Base-by-base conservation (phyloP, 306 rosid species). In the Ceratonia siliqua region DNA sequence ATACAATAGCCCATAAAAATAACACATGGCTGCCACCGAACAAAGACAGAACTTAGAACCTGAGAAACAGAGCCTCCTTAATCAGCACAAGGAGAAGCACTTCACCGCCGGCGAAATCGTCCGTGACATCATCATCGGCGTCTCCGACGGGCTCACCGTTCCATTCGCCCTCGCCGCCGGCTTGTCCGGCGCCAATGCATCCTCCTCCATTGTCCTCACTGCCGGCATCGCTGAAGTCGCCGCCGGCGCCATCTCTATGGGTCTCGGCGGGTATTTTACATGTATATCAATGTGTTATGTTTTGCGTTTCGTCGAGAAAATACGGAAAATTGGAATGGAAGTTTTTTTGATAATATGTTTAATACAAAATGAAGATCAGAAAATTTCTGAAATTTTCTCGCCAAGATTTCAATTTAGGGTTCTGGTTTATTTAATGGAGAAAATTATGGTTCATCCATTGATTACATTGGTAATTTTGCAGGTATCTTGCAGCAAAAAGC, bases 401-500 rank as follows among this genome's bases (percentile, higher is more conserved):
- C 15, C 41, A 35, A 59, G 20, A 2, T 54, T 24, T 2, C 50
- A 9, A 17, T 15, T 30, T 46, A 45, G 28, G 55, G 53, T 39
- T 62, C n/a, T n/a, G n/a, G n/a, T n/a, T n/a, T n/a, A n/a, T n/a
- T n/a, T n/a, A n/a, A n/a, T n/a, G n/a, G n/a, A n/a, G n/a, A n/a
- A n/a, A n/a, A n/a, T n/a, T n/a, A n/a, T n/a, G n/a, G n/a, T n/a
- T n/a, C n/a, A 5, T 8, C 39, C 3, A 1, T 7, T 64, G 12
- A 21, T 7, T 7, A 22, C 17, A 10, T 7, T 64, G 25, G 25
- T 8, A 14, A 35, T 28, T 61, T 62, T 36, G 57, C 50, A 93
- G 98, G 76, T 94, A 94, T 76, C 88, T 94, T 33, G 98, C 98
- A 0, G 98, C 98, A 5, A 88, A 91, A 68, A 88, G 98, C 62